Evolutionary conservation across 106 monocot species (phyloP).

Genomic region (Triglochin maritima): DNA sequence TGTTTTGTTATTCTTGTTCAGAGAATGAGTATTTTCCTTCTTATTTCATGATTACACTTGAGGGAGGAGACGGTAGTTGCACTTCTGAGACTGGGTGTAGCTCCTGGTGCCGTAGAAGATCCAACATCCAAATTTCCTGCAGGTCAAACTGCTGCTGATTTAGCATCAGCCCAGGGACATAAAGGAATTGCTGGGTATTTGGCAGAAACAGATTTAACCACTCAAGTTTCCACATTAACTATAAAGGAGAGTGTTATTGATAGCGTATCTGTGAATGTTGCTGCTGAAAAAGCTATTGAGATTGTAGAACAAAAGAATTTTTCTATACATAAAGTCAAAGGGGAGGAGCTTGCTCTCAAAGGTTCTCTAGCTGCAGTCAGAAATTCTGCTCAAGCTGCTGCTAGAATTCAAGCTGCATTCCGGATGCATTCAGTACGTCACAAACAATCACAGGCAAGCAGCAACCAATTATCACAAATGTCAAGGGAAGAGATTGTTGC

Average conservation of each 20-base stretch:
- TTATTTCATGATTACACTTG: too few relatives aligned
- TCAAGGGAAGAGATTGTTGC: constrained; percentile 11
- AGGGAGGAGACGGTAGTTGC: constrained; percentile 53
- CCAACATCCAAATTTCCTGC: constrained; percentile 50
- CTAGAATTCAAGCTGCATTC: constrained; percentile 37
- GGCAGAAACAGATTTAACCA: constrained; percentile 56
- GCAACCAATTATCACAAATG: constrained; percentile 1
- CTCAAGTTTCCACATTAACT: constrained; percentile 31
- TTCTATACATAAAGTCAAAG: constrained; percentile 4
- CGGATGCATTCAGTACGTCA: constrained; percentile 33
- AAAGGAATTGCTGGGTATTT: constrained; percentile 78
- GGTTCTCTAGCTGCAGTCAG: constrained; percentile 39
- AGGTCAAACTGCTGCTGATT: constrained; percentile 67
- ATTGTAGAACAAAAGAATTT: constrained; percentile 1
- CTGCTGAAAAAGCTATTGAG: constrained; percentile 27
- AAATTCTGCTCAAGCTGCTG: constrained; percentile 45
- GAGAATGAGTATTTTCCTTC: too few relatives aligned
- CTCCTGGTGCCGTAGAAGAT: constrained; percentile 52
- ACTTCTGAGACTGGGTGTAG: constrained; percentile 42
- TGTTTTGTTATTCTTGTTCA: too few relatives aligned
- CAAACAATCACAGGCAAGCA: constrained; percentile 5
- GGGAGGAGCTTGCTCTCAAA: constrained; percentile 13
- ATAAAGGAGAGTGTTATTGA: constrained; percentile 14
- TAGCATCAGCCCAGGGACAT: constrained; percentile 58
- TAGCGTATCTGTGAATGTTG: constrained; percentile 22